Percentiles rank a stretch among this genome's conserved stretches.
These are phyloP conservation scores for Periconia macrospinosa DNA, from an alignment of 2,329 filamentous ascomycete genomes.

Conservation along the genomic window DNA sequence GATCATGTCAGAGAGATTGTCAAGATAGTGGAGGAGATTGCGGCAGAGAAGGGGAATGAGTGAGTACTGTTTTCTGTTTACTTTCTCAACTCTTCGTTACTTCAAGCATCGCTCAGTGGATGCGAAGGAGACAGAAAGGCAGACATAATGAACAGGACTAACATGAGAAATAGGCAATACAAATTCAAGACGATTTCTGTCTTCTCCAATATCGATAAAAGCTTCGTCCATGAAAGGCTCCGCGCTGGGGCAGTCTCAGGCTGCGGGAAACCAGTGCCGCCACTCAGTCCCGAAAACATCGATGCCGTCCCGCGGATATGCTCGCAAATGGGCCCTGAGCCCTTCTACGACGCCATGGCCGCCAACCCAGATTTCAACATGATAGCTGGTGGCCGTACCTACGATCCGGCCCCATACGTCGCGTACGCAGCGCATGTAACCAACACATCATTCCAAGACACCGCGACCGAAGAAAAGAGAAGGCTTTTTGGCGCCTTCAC, in stretches of 20 bases:
- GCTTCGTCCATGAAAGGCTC: constrained; percentile 12
- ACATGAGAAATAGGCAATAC: constrained; percentile 12
- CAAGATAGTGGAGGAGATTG: constrained; percentile 17
- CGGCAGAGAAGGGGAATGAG: constrained; percentile 10
- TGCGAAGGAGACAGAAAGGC: not conserved
- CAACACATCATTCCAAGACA: constrained; percentile 3
- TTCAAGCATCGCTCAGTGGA: not conserved
- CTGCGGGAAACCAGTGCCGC: constrained; percentile 45
- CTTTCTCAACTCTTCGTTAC: not conserved
- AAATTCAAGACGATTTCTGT: constrained; percentile 17
- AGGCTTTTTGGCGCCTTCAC: constrained; percentile 17
- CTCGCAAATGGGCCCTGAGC: constrained; percentile 53
- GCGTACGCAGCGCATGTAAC: constrained; percentile 18
- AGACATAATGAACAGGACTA: not conserved
- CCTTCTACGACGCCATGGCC: constrained; percentile 48
- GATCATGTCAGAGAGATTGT: constrained; percentile 23
- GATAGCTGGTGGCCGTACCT: constrained; percentile 50
- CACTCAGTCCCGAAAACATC: constrained; percentile 43
- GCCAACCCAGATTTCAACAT: constrained; percentile 49
- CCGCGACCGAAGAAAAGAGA: constrained; percentile 4
- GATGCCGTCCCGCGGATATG: constrained; percentile 44
- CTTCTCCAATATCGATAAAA: constrained; percentile 31
- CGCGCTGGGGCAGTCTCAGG: constrained; percentile 25
- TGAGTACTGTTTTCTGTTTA: constrained; percentile 1
- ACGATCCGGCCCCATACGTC: constrained; percentile 27